These are phyloP conservation scores for Tolypocladium pustulatum DNA, from an alignment of 2,329 filamentous ascomycete species.

Conservation along the genomic window DNA sequence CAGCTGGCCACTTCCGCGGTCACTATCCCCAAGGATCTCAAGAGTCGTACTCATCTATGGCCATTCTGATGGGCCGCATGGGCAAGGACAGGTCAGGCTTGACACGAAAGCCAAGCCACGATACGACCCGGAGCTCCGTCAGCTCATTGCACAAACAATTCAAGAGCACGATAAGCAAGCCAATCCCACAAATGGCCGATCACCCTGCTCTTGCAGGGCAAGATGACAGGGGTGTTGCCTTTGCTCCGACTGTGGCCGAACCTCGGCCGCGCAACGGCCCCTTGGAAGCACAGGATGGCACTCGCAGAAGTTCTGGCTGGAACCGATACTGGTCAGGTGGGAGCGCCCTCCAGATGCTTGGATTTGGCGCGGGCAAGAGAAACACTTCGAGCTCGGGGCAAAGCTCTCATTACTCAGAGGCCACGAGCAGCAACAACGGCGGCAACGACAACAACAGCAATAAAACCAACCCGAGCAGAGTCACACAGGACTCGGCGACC, in stretches of 20 bases:
- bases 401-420: conserved; percentile 44
- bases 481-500: conserved; percentile 57
- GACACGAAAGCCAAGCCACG: conserved; percentile 45
- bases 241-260: conserved; percentile 20
- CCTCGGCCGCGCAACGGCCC: conserved; percentile 24
- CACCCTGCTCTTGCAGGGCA: conserved; percentile 22
- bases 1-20: conserved; percentile 31
- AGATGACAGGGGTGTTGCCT: conserved; percentile 31
- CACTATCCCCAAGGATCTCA: conserved; percentile 43
- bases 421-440: conserved; percentile 13
- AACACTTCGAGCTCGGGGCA: conserved; percentile 43
- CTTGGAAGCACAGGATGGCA: conserved; percentile 27
- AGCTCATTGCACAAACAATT: conserved; percentile 52
- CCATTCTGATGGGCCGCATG: conserved; percentile 55
- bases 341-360: conserved; percentile 55
- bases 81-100: conserved; percentile 33
- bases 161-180: conserved; percentile 52
- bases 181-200: conserved; percentile 36
- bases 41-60: conserved; percentile 52
- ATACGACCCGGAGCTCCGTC: conserved; percentile 35
- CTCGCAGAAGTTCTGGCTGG: conserved; percentile 61
- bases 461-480: conserved; percentile 21
- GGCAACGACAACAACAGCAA: conserved; percentile 3
- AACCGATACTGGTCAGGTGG: conserved; percentile 70
- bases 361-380: conserved; percentile 40